These are phyloP conservation scores for Davidsoniella virescens DNA, from an alignment of 2,329 filamentous ascomycete species.

Conservation along the genomic window DNA sequence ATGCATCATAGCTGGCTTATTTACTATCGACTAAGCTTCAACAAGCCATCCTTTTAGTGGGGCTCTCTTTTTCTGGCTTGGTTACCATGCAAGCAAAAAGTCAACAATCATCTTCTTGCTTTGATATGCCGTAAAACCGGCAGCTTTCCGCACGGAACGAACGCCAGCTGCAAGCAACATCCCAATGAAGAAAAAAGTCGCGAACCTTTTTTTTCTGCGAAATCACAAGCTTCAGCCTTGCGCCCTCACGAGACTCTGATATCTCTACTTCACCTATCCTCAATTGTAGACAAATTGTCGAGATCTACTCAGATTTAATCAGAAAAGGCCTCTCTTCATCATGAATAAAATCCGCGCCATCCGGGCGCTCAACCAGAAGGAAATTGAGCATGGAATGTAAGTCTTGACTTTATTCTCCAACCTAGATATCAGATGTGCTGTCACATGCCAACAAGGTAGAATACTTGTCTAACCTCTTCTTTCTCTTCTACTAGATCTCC, in stretches of 20 bases:
- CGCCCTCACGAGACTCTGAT: neutral
- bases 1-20: no score
- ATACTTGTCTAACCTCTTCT: slow-evolving; percentile 16
- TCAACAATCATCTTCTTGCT: no score
- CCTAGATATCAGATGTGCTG: neutral
- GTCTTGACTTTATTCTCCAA: slow-evolving; percentile 19
- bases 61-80: no score
- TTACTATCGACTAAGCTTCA: no score
- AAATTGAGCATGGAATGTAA: slow-evolving; percentile 76
- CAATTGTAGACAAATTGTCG: neutral
- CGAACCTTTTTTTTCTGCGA: neutral
- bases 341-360: slow-evolving; percentile 96
- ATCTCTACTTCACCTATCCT: neutral
- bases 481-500: slow-evolving; percentile 39
- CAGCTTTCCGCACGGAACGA: no score
- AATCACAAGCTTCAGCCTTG: neutral
- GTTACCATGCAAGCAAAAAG: no score
- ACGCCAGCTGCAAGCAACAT: no score
- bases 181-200: neutral
- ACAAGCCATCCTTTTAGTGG: no score
- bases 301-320: neutral
- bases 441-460: slow-evolving; percentile 5
- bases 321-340: slow-evolving; percentile 14
- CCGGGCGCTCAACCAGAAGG: slow-evolving; percentile 80
- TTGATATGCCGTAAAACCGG: no score